These are phyloP conservation scores for Amanita rubescens DNA, from an alignment of 768 basidiomycete species.

Conservation along the genomic window DNA sequence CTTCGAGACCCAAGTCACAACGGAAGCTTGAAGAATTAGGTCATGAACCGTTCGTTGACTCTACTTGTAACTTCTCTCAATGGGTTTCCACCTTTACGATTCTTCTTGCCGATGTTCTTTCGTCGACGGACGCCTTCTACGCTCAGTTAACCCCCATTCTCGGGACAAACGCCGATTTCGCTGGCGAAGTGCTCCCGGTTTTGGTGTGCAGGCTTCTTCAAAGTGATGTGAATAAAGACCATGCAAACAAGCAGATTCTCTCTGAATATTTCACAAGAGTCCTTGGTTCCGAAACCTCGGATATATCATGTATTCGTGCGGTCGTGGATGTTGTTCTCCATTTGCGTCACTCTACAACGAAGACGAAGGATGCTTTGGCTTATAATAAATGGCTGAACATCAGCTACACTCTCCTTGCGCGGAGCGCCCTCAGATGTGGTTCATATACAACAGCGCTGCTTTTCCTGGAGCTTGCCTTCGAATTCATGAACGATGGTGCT, in stretches of 20 bases:
- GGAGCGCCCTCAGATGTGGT: constrained; percentile 67
- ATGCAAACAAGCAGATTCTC: constrained; percentile 21
- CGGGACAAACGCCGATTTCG: constrained; percentile 44
- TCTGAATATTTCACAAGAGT: constrained; percentile 55
- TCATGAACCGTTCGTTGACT: constrained; percentile 26
- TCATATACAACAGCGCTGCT: constrained; percentile 87
- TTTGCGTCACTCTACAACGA: constrained; percentile 63
- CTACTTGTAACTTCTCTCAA: constrained; percentile 40
- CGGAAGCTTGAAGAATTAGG: constrained; percentile 31
- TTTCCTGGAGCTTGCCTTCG: constrained; percentile 75
- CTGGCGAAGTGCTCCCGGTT: constrained; percentile 63
- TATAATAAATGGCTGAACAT: constrained; percentile 80
- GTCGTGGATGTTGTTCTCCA: constrained; percentile 76
- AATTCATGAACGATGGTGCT: constrained; percentile 29
- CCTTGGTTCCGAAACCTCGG: constrained; percentile 32
- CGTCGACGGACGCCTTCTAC: constrained; percentile 52
- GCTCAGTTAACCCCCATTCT: constrained; percentile 59
- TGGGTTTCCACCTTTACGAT: constrained; percentile 61
- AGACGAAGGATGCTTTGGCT: constrained; percentile 29
- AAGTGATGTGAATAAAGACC: constrained; percentile 15
- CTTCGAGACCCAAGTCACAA: constrained; percentile 21
- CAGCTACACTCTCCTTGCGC: constrained; percentile 64
- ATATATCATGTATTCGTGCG: constrained; percentile 39
- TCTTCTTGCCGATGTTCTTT: constrained; percentile 53
- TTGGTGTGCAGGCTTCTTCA: constrained; percentile 65